These are phyloP conservation scores for Xylariales sp. DNA, from an alignment of 2,329 filamentous ascomycete genomes.

Conservation along the genomic window DNA sequence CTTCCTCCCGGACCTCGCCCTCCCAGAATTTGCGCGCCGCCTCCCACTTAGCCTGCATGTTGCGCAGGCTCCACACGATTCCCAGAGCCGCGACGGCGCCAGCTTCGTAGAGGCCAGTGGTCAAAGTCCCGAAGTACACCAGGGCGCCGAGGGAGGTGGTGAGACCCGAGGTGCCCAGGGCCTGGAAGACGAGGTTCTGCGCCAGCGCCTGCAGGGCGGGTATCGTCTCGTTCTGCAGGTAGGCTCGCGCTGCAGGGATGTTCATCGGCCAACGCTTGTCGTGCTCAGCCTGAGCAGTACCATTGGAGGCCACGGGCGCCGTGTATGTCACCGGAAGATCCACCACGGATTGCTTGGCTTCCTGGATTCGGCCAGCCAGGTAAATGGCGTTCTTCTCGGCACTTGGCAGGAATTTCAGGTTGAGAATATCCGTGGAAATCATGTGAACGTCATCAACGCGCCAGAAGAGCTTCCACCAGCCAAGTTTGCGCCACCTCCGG, in stretches of 20 bases:
- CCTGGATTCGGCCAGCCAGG: conserved; percentile 70
- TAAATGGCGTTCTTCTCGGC: conserved; percentile 82
- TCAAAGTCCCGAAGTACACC: conserved; percentile 51
- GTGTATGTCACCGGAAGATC: background rate
- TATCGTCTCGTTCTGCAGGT: conserved; percentile 62
- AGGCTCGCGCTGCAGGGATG: conserved; percentile 66
- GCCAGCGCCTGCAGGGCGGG: conserved; percentile 69
- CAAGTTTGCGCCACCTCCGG: conserved; percentile 72
- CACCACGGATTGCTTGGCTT: conserved; percentile 21
- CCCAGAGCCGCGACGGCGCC: conserved; percentile 59
- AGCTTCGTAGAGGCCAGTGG: conserved; percentile 54
- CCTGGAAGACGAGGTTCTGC: conserved; percentile 71
- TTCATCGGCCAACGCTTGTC: conserved; percentile 64
- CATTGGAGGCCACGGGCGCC: background rate
- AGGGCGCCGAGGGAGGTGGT: conserved; percentile 50
- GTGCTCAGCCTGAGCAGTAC: no score
- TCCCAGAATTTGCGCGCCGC: conserved; percentile 58
- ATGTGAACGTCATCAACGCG: conserved; percentile 86
- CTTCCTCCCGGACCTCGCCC: conserved; percentile 62
- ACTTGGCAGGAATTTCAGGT: conserved; percentile 68
- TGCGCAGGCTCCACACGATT: conserved; percentile 52
- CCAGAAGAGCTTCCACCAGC: conserved; percentile 97
- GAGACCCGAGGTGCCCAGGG: conserved; percentile 66
- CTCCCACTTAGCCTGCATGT: conserved; percentile 62
- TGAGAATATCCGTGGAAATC: conserved; percentile 75